These are phyloP conservation scores for Chaetomium sp. DNA, from an alignment of 2,329 filamentous ascomycete species.

Conservation along the genomic window DNA sequence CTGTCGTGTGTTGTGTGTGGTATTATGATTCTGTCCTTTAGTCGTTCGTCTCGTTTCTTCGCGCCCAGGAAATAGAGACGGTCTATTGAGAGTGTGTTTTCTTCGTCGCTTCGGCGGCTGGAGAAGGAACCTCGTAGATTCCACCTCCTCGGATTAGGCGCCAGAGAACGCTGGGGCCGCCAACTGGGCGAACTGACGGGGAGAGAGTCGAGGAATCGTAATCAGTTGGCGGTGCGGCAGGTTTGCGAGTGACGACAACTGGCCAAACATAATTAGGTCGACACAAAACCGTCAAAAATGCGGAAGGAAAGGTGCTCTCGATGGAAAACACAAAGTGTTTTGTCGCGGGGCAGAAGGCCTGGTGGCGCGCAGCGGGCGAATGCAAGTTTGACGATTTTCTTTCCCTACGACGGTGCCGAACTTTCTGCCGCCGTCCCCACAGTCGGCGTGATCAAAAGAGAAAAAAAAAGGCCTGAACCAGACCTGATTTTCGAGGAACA, in stretches of 20 bases:
- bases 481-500: constrained; percentile 7
- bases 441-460: constrained; percentile 2
- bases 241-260: not conserved
- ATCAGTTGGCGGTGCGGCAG: constrained; percentile 5
- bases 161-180: not conserved
- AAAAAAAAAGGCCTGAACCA: constrained; percentile 12
- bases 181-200: not conserved
- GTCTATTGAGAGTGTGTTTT: not conserved
- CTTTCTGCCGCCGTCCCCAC: constrained; percentile 5
- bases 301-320: not conserved
- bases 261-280: constrained; percentile 13
- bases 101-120: not conserved
- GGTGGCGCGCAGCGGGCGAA: too few relatives aligned
- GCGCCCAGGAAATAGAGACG: too few relatives aligned
- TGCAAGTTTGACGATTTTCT: too few relatives aligned
- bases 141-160: not conserved
- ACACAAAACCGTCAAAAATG: not conserved
- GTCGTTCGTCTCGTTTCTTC: too few relatives aligned
- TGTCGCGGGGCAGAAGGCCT: not conserved
- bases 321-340: not conserved
- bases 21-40: too few relatives aligned
- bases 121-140: not conserved
- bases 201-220: not conserved
- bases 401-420: not conserved
- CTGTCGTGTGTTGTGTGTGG: too few relatives aligned